Percentiles rank a stretch among this genome's conserved stretches.
Evolutionary conservation across 2,329 filamentous ascomycete genomes (phyloP).

Genomic region (Talaromyces verruculosus): DNA sequence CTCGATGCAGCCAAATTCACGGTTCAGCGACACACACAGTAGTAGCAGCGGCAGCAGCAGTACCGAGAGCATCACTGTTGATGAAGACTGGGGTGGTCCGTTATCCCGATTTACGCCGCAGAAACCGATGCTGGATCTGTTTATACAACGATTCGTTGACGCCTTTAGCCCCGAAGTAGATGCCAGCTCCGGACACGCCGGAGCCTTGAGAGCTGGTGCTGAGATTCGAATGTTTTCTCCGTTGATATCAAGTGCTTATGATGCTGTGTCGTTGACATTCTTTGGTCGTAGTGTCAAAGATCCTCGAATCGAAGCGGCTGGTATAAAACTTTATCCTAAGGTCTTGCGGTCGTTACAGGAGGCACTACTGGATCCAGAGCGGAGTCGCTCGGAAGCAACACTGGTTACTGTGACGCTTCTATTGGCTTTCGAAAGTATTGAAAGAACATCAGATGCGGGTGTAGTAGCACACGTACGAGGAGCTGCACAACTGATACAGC

Average conservation of each 20-base stretch:
- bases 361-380: slow-evolving; percentile 37
- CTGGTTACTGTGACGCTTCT: slow-evolving; percentile 41
- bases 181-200: slow-evolving; percentile 35
- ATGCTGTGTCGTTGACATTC: slow-evolving; percentile 41
- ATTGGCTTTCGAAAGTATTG: slow-evolving; percentile 43
- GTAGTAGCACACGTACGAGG: slow-evolving; percentile 38
- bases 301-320: slow-evolving; percentile 35
- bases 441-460: slow-evolving; percentile 36
- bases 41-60: slow-evolving; percentile 21
- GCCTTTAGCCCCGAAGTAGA: slow-evolving; percentile 43
- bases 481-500: slow-evolving; percentile 39
- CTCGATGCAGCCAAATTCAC: neutral
- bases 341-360: slow-evolving; percentile 40
- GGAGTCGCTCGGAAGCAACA: slow-evolving; percentile 39
- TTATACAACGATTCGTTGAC: slow-evolving; percentile 42
- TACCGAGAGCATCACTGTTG: slow-evolving; percentile 20
- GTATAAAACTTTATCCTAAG: slow-evolving; percentile 36
- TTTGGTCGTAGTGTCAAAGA: slow-evolving; percentile 40
- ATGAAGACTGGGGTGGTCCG: slow-evolving; percentile 21
- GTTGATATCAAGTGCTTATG: slow-evolving; percentile 38
- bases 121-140: slow-evolving; percentile 35
- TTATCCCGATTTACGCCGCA: slow-evolving; percentile 21
- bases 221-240: slow-evolving; percentile 44
- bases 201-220: slow-evolving; percentile 39
- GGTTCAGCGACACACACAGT: slow-evolving; percentile 16